A percentile compares a stretch with the other conserved stretches of the same genome.
Conservation (phyloP, 768 basidiomycete species). For the Boletus rubropictus region DNA sequence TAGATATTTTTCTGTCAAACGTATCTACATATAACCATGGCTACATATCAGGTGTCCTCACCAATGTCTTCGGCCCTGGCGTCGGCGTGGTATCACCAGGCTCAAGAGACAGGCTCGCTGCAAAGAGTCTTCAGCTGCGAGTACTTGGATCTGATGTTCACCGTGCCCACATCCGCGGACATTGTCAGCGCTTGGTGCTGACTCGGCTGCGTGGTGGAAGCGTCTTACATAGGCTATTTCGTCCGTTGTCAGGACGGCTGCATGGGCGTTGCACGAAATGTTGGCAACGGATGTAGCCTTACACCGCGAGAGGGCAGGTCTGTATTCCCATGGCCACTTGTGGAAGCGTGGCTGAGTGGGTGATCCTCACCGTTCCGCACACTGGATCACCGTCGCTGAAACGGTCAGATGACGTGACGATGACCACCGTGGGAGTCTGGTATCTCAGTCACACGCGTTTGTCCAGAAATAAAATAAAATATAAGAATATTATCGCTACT, state of each 20-base stretch:
- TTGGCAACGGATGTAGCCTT: no score
- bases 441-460: neutral
- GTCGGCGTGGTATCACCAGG: neutral
- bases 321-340: no score
- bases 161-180: neutral
- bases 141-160: neutral
- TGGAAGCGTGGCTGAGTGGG: no score
- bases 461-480: no score
- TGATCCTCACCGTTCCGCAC: neutral
- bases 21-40: slow-evolving; percentile 18
- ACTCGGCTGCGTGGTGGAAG: neutral
- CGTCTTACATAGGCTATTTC: slow-evolving; percentile 5
- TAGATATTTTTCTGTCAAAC: neutral
- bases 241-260: slow-evolving; percentile 5
- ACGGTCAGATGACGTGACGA: neutral
- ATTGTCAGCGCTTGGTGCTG: neutral
- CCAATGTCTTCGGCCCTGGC: neutral
- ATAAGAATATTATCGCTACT: neutral
- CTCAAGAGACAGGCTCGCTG: neutral
- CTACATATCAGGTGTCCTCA: slow-evolving; percentile 9
- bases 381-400: no score
- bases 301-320: no score
- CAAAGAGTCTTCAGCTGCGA: no score
- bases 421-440: neutral
- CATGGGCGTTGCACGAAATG: neutral